Base-by-base conservation (phyloP, 208 protist genomes). In the Leishmania tarentolae region DNA sequence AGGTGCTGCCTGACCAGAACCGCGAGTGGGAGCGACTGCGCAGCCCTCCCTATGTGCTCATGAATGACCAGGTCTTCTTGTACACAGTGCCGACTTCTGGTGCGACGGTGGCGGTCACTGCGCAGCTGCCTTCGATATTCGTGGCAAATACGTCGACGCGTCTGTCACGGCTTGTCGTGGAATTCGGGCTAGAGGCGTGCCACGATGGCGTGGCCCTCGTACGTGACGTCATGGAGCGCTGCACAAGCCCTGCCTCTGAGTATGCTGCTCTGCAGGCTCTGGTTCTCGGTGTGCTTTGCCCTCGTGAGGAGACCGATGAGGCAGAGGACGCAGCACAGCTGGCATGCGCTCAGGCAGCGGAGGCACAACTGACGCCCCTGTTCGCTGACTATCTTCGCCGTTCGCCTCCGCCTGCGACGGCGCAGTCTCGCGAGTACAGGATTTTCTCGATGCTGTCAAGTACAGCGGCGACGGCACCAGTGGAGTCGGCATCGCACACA, bases 121-220 rank as follows among this genome's bases (percentile, higher is more conserved):
- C 31, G 8, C 73, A 47, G 40, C 50, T 68, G 46, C 69, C 59
- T 19, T 70, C 85, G 40, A 82, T 83, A 21, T 88, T 81, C 76
- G 19, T 76, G 9, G 77, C 86, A 15, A 84, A 81, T 56, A 89
- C 89, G 3, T 70, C 79, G 15, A 70, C 83, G 13, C 86, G 87
- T 3, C 81, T 95, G 17, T 79, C 86, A 40, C 87, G 91, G 11
- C 82, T 95, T 5, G 90, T 95, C 31, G 87, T 97, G 53, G 88
- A 95, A 84, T 96, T 91, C 52, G 94, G 94, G 15, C 78, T 97
- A 56, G 94, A 97, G 85, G 88, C 87, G 40, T 96, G 92, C 83
- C 50, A 40, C 1, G 92, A 96, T 73, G 91, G 91, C 52, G 83
- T 73, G 47, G 76, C 75, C 66, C 86, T 97, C 13, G 94, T 95